These are phyloP conservation scores for Penicillium bialowiezense DNA, from an alignment of 495 filamentous ascomycete species.

Conservation along the genomic window DNA sequence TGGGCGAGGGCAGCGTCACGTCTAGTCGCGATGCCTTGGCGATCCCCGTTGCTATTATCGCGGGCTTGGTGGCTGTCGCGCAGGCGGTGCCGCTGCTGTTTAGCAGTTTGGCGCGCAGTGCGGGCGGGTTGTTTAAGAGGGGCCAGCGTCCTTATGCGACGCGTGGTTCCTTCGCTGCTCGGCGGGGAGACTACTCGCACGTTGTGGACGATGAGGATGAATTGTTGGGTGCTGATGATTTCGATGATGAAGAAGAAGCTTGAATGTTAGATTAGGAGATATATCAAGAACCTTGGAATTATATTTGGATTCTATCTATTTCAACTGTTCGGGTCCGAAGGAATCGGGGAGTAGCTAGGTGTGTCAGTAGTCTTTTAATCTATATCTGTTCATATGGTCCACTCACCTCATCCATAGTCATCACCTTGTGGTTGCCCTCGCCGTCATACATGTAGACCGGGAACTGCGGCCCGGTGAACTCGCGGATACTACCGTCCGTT, in stretches of 20 bases:
- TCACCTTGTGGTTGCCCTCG: slow-evolving; percentile 63
- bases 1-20: slow-evolving; percentile 62
- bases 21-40: slow-evolving; percentile 58
- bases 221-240: slow-evolving; percentile 84
- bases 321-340: slow-evolving; percentile 60
- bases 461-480: slow-evolving; percentile 64
- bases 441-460: slow-evolving; percentile 93
- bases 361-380: slow-evolving; percentile 10
- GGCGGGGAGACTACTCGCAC: slow-evolving; percentile 77
- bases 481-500: slow-evolving; percentile 60
- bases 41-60: slow-evolving; percentile 74
- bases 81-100: slow-evolving; percentile 71
- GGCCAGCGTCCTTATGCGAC: slow-evolving; percentile 72
- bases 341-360: slow-evolving; percentile 65
- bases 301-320: not conserved
- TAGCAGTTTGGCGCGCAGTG: slow-evolving; percentile 63
- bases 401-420: slow-evolving; percentile 68
- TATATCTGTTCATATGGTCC: slow-evolving; percentile 12
- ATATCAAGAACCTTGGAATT: too few relatives aligned
- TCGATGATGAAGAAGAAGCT: slow-evolving; percentile 89
- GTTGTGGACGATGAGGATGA: slow-evolving; percentile 94
- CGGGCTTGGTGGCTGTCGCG: slow-evolving; percentile 71
- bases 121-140: slow-evolving; percentile 41
- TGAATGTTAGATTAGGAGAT: slow-evolving; percentile 26
- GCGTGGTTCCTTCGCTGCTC: slow-evolving; percentile 78